phyloP scores from a whole-genome alignment of 2,329 filamentous ascomycete genomes.

The Aspergillus sp. region DNA sequence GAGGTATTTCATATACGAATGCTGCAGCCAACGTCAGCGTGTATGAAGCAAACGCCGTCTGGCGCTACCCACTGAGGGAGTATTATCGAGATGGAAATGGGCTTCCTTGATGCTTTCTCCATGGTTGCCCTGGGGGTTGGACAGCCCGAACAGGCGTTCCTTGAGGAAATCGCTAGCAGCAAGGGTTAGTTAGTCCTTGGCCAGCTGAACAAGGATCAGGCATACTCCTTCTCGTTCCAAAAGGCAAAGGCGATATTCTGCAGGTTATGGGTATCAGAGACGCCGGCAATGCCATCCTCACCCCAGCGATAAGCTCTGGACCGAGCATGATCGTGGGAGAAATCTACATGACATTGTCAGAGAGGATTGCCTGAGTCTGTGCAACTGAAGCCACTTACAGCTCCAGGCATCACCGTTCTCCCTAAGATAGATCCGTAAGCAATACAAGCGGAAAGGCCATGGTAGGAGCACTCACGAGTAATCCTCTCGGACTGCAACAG shows the following conservation, averaged over 20 bases:
- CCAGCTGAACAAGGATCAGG: slow-evolving; percentile 5
- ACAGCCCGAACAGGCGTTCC: slow-evolving; percentile 87
- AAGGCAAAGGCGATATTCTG: slow-evolving; percentile 94
- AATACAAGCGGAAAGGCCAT: slow-evolving; percentile 1
- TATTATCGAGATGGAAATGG: slow-evolving; percentile 94
- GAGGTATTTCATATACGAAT: slow-evolving; percentile 97
- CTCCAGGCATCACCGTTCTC: slow-evolving; percentile 90
- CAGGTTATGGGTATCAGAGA: slow-evolving; percentile 82
- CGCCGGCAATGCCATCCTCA: slow-evolving; percentile 91
- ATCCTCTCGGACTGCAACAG: slow-evolving; percentile 67
- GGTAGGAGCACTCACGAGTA: slow-evolving; percentile 53
- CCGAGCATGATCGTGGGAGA: slow-evolving; percentile 84
- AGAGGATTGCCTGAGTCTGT: background rate
- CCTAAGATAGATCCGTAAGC: slow-evolving; percentile 30
- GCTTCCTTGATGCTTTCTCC: slow-evolving; percentile 95
- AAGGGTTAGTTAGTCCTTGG: slow-evolving; percentile 3
- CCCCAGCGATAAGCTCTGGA: slow-evolving; percentile 89
- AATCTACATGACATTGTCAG: slow-evolving; percentile 50
- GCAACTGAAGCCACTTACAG: slow-evolving; percentile 49
- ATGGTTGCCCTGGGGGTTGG: slow-evolving; percentile 94
- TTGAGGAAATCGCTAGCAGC: slow-evolving; percentile 71
- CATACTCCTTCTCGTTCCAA: slow-evolving; percentile 94
- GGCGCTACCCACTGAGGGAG: slow-evolving; percentile 50
- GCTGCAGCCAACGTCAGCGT: slow-evolving; percentile 42
- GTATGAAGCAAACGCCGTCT: no score